Base-by-base conservation (phyloP, 768 basidiomycete species). In the Sporobolomyces roseus region DNA sequence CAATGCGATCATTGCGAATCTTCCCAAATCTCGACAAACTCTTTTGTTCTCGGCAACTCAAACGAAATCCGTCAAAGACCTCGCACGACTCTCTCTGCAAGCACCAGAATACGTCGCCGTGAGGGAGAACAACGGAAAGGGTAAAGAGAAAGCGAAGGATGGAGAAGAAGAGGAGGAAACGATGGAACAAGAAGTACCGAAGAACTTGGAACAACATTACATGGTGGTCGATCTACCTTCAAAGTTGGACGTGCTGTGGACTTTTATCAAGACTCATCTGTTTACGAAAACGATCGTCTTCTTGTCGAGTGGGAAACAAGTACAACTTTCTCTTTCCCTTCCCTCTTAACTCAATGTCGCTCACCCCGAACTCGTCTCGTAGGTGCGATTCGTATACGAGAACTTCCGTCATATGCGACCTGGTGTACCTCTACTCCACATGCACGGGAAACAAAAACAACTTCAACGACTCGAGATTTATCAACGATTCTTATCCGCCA, bases 21-120 rank as follows among this genome's bases (percentile, higher is more conserved):
- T 98, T 21, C 91, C 94, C 0, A 87, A 87, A 80, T 85, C 87
- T 19, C 89, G 94, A 13, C 94, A 98, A 81, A 97, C 94, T 1
- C 83, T 98, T 43, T 86, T 98, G 61, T 98, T 97, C 81, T 96
- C 93, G 21, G 94, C 94, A 5, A 98, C 94, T 0, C 94, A 98
- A 79, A 94, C 92, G 0, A 83, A 91, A 71, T 92, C 91, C 0
- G 87, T 94, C 50, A 81, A 84, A 55, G 91, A 93, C 75, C 83
- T 99, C 19, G 93, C 92, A 2, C 88, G 93, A 13, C 84, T 99
- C 17, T 91, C 89, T 71, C 85, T 99, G 36, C 85, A 88, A 64
- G 85, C 89, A 58, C 93, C 93, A 0, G 84, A 86, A 5, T 84
- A 84, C 51, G 83, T 97, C 61, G 88, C 87, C 33, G 81, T 89